These are phyloP conservation scores for Tulasnella sp. DNA, from an alignment of 768 basidiomycete species.

Conservation along the genomic window DNA sequence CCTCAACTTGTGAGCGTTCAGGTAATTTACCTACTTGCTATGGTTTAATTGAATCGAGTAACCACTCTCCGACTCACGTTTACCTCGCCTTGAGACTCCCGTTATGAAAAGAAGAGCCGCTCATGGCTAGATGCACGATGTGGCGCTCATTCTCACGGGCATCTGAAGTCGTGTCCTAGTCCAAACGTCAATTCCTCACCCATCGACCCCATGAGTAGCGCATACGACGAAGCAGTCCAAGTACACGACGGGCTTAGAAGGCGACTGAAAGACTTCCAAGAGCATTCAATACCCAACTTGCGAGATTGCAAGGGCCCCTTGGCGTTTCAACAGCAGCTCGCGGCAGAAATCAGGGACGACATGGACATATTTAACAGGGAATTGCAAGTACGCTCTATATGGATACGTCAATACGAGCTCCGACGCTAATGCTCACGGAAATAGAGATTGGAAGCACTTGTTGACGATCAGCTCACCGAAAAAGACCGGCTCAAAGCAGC, in stretches of 20 bases:
- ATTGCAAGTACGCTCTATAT: slow-evolving; percentile 59
- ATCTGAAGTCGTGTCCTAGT: background rate
- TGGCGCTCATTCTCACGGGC: background rate
- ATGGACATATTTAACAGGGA: slow-evolving; percentile 62
- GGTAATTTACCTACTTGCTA: too few relatives aligned
- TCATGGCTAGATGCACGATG: background rate
- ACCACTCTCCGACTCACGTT: too few relatives aligned
- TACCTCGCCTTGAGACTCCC: too few relatives aligned
- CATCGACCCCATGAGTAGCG: background rate
- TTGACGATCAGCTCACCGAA: slow-evolving; percentile 68
- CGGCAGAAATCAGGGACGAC: slow-evolving; percentile 77
- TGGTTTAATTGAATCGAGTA: too few relatives aligned
- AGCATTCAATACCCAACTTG: slow-evolving; percentile 77
- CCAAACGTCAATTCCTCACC: background rate
- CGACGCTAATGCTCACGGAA: slow-evolving; percentile 37
- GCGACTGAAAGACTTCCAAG: slow-evolving; percentile 62
- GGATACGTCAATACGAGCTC: background rate
- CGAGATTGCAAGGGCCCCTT: slow-evolving; percentile 70
- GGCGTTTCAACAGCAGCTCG: slow-evolving; percentile 68
- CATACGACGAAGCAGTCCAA: slow-evolving; percentile 18
- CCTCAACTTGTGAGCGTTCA: too few relatives aligned
- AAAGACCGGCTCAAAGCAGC: slow-evolving; percentile 54
- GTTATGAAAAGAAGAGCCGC: too few relatives aligned
- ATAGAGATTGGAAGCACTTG: slow-evolving; percentile 67
- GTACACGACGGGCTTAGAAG: slow-evolving; percentile 40